Conservation (phyloP, 768 basidiomycete genomes). For the Boletus pseudopeckii region DNA sequence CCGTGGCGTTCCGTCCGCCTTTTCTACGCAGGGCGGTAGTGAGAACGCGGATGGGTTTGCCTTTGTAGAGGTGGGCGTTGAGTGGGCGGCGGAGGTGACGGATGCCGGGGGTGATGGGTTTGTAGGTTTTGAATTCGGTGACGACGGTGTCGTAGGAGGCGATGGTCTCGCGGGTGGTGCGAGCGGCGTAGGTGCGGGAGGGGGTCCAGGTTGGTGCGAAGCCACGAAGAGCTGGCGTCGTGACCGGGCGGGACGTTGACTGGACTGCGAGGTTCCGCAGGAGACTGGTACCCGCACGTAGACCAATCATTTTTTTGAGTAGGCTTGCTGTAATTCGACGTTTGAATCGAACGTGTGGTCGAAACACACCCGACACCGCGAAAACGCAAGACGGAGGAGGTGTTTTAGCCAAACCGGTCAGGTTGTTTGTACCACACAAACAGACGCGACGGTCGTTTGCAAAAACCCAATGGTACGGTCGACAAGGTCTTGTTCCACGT, state of each 20-base stretch:
- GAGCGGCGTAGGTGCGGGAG: constrained; percentile 35
- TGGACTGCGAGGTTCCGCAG: constrained; percentile 14
- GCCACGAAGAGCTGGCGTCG: constrained; percentile 6
- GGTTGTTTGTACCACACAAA: constrained; percentile 33
- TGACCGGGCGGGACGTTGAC: background rate
- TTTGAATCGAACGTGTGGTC: background rate
- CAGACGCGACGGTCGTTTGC: constrained; percentile 25
- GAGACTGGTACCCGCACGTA: constrained; percentile 13
- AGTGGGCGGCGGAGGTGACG: constrained; percentile 85
- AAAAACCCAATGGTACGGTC: constrained; percentile 28
- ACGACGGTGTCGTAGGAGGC: constrained; percentile 39
- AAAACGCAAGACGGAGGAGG: background rate
- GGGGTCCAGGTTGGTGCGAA: constrained; percentile 8
- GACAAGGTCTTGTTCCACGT: background rate
- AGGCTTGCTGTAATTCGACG: background rate
- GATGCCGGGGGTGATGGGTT: constrained; percentile 80
- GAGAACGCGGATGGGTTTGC: constrained; percentile 78
- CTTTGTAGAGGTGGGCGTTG: constrained; percentile 78
- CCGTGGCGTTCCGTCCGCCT: constrained; percentile 82
- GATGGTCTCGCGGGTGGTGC: constrained; percentile 30
- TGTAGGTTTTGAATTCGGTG: constrained; percentile 81
- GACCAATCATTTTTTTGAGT: background rate
- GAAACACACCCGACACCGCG: background rate
- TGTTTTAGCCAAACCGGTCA: background rate
- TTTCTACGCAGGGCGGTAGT: constrained; percentile 79